Percentiles rank a stretch among this genome's conserved stretches.
Conservation (phyloP, 345 rosid species). For the Pugionium cornutum region DNA sequence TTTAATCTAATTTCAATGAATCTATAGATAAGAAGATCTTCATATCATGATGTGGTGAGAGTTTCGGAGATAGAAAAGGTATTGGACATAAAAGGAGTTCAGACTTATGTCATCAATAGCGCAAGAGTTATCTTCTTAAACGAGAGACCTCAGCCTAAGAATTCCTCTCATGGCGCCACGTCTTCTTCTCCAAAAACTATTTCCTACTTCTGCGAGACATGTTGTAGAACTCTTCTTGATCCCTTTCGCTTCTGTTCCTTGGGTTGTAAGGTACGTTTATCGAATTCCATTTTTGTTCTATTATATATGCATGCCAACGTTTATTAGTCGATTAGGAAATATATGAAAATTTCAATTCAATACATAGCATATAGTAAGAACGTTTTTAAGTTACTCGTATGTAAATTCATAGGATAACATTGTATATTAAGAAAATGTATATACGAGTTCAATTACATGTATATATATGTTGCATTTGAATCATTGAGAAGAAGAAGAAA, state of each 20-base stretch:
- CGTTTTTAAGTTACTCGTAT: neutral
- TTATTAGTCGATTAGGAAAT: too few species aligned
- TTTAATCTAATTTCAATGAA: neutral
- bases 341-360: too few species aligned
- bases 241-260: constrained; percentile 87
- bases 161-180: constrained; percentile 26
- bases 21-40: constrained; percentile 78
- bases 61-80: constrained; percentile 72
- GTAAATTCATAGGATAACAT: neutral
- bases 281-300: constrained; percentile 1
- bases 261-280: constrained; percentile 78
- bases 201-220: constrained; percentile 71
- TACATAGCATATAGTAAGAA: too few species aligned
- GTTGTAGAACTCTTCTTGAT: constrained; percentile 80
- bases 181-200: constrained; percentile 43
- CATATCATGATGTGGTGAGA: constrained; percentile 91
- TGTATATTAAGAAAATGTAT: neutral
- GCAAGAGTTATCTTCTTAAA: constrained; percentile 82
- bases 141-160: constrained; percentile 64
- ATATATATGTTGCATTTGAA: neutral
- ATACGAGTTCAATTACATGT: neutral
- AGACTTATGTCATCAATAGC: constrained; percentile 88
- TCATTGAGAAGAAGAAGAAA: neutral
- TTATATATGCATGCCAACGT: too few species aligned
- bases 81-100: constrained; percentile 77